Conservation (phyloP, 352 stramenopile species). For the Globisporangium cylindrosporum region DNA sequence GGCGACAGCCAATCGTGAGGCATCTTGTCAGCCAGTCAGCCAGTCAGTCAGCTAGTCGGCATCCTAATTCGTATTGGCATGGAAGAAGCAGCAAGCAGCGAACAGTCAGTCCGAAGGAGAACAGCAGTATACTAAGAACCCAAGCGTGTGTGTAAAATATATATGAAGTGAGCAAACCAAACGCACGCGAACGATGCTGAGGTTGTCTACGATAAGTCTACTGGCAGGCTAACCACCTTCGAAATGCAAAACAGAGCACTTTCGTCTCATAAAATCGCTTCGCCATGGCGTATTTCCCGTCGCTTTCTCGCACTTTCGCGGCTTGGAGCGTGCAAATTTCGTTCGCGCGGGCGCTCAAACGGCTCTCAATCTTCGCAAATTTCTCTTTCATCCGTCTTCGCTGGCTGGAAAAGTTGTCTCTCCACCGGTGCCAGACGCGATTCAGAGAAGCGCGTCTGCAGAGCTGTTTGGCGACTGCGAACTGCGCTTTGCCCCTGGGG, state of each 20-base stretch:
- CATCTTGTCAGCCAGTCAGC: not conserved
- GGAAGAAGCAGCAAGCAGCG: no score
- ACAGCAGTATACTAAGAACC: not conserved
- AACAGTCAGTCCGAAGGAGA: not conserved
- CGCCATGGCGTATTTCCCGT: slow-evolving; percentile 47
- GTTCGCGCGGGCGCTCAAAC: not conserved
- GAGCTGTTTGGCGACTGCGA: slow-evolving; percentile 20
- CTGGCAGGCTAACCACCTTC: slow-evolving; percentile 18
- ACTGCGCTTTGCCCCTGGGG: slow-evolving; percentile 14
- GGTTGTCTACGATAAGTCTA: not conserved
- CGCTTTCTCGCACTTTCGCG: slow-evolving; percentile 20
- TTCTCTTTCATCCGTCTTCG: not conserved
- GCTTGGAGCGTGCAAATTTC: slow-evolving; percentile 5
- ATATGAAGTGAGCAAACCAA: not conserved
- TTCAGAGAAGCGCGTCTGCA: not conserved
- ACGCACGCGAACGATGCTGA: not conserved
- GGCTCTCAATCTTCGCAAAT: not conserved
- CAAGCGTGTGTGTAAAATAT: slow-evolving; percentile 1
- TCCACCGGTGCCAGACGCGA: slow-evolving; percentile 5
- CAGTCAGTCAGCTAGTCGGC: not conserved
- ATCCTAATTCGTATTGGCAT: no score
- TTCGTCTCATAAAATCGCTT: slow-evolving; percentile 42
- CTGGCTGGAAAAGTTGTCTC: not conserved
- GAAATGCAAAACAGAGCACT: slow-evolving; percentile 19
- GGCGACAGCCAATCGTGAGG: not conserved